Conservation (phyloP, 2,329 filamentous ascomycete species). For the Rugonectria rugulosa region DNA sequence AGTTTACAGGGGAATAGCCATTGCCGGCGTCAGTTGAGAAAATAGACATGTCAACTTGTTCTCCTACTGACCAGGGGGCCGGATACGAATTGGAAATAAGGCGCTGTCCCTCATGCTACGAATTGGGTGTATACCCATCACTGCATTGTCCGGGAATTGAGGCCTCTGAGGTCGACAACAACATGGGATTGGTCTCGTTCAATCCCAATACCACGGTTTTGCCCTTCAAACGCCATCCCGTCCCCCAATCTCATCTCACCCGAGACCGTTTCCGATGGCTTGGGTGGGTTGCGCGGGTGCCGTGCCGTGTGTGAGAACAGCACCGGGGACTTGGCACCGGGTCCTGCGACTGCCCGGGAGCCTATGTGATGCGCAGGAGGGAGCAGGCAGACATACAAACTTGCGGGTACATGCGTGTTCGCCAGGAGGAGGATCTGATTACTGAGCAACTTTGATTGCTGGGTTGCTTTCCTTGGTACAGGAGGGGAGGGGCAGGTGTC, state of each 20-base stretch:
- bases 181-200: neutral
- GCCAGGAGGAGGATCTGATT: neutral
- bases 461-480: neutral
- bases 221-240: neutral
- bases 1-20: neutral
- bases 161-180: neutral
- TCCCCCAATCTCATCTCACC: slow-evolving; percentile 20
- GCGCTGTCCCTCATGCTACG: neutral
- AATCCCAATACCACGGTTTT: neutral
- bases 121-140: neutral
- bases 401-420: neutral
- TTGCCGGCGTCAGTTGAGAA: neutral
- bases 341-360: slow-evolving; percentile 11
- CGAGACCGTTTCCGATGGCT: slow-evolving; percentile 12
- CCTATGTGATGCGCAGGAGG: neutral
- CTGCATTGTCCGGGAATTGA: neutral
- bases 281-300: slow-evolving; percentile 9
- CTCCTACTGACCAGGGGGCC: neutral
- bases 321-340: slow-evolving; percentile 22
- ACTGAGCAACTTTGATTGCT: no score
- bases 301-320: slow-evolving; percentile 6
- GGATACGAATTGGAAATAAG: neutral
- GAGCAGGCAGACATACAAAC: neutral
- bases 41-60: neutral
- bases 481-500: neutral